Conservation (phyloP, 768 basidiomycete genomes). For the Lyophyllum decastes region DNA sequence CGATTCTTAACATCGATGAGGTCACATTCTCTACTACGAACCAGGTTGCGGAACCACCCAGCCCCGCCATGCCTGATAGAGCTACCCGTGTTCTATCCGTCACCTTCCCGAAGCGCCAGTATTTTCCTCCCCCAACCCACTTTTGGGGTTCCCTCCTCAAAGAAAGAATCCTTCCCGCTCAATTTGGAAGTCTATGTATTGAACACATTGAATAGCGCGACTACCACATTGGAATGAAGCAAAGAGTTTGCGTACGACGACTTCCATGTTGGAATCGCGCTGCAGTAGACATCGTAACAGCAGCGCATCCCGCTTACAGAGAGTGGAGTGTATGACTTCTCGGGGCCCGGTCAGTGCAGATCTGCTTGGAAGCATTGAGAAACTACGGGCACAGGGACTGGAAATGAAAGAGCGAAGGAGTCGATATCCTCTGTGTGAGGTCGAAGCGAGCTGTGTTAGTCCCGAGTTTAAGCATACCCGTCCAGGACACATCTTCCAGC, state of each 20-base stretch:
- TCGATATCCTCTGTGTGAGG: background rate
- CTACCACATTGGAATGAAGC: too few relatives aligned
- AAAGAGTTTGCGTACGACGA: background rate
- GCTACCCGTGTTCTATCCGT: background rate
- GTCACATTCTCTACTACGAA: background rate
- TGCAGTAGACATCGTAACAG: background rate
- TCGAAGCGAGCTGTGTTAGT: background rate
- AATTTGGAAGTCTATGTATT: background rate
- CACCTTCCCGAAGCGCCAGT: too few relatives aligned
- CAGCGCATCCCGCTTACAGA: background rate
- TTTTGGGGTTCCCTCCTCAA: too few relatives aligned
- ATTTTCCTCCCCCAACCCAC: too few relatives aligned
- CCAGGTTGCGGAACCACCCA: background rate
- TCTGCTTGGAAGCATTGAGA: background rate
- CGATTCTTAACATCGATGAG: background rate
- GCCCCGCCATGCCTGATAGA: background rate
- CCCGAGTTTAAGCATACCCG: conserved; percentile 9
- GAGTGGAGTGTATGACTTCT: background rate
- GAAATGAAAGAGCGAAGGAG: background rate
- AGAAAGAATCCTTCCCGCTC: too few relatives aligned
- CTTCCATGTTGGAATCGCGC: background rate
- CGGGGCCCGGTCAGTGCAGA: background rate
- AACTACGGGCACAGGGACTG: background rate
- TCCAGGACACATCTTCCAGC: conserved; percentile 10
- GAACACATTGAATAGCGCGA: background rate